Base-by-base conservation (phyloP, 1,139 yeast genomes). In the Spathaspora jeffriesii region DNA sequence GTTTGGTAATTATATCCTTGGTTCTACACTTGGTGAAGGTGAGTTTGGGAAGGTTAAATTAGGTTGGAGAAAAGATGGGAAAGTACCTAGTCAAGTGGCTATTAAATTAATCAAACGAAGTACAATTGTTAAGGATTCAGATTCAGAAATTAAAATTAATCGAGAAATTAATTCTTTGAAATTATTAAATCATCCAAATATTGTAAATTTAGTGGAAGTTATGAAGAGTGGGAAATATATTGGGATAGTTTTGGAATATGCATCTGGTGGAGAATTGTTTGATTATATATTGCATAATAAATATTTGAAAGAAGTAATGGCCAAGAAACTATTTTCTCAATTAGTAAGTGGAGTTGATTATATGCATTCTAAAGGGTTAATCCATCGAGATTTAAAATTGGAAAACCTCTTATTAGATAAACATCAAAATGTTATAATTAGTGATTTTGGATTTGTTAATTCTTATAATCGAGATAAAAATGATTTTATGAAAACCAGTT, bases 11-110 rank as follows among this genome's bases (percentile, higher is more conserved):
- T 93, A 92, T 61, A 81, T 88, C 31, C 76, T 93, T 7, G 98
- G 98, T 4, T 85, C 96, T 18, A 92, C 98, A 1, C 71, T 93
- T n/a, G 99, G 99, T 36, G 97, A 92, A 69, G 99, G 99, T 40
- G 98, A 93, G 64, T 93, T 93, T 65, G 99, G 98, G 50, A 92
- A 92, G 67, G 99, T 93, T 51, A 93, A 92, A 65, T 75, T 93
- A n/a, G 98, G 97, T 17, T 92, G 97, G 97, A 76, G 96, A 48
- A 85, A 86, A 64, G 93, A 85, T 60, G 91, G 91, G 31, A 73
- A 75, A 53, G 78, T 76, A 42, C 91, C 96, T 5, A 82, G 87
- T 46, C 95, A 90, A 68, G 97, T 92, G 21, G 99, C 99, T 44
- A 91, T 93, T 58, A 93, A 93, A 63, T 79, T 93, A 52, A 90